Evolutionary conservation across 2,329 filamentous ascomycete genomes (phyloP).

Genomic region (Penicillium hesseltinei): DNA sequence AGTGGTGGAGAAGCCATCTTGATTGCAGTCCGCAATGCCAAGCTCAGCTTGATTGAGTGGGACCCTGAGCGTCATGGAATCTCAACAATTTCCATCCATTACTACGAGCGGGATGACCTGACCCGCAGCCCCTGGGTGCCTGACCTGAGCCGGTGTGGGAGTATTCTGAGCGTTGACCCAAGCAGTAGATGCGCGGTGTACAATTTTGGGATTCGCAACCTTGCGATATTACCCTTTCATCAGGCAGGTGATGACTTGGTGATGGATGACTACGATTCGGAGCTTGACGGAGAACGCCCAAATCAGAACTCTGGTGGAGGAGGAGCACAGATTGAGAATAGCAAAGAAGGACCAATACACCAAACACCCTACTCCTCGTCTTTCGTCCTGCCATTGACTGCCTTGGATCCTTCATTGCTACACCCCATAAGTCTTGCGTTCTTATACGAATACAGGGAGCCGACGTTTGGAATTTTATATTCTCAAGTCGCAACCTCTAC

Average conservation of each 20-base stretch:
- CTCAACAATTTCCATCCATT: slow-evolving; percentile 91
- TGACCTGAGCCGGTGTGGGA: slow-evolving; percentile 71
- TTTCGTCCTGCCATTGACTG: slow-evolving; percentile 86
- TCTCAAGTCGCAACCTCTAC: slow-evolving; percentile 71
- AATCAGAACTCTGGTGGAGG: slow-evolving; percentile 36
- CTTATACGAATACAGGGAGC: slow-evolving; percentile 93
- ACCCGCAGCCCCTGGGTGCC: slow-evolving; percentile 79
- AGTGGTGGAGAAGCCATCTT: slow-evolving; percentile 82
- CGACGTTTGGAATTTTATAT: slow-evolving; percentile 92
- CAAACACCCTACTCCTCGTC: slow-evolving; percentile 79
- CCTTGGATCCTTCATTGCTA: slow-evolving; percentile 81
- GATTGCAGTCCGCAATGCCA: slow-evolving; percentile 83
- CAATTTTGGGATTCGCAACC: slow-evolving; percentile 82
- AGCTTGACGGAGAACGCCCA: slow-evolving; percentile 67
- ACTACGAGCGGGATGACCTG: slow-evolving; percentile 93
- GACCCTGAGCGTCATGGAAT: slow-evolving; percentile 76
- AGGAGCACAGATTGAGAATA: slow-evolving; percentile 27
- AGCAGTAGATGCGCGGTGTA: slow-evolving; percentile 90
- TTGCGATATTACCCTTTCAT: slow-evolving; percentile 91
- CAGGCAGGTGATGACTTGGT: slow-evolving; percentile 83
- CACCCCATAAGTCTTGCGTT: slow-evolving; percentile 91
- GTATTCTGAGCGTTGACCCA: slow-evolving; percentile 82
- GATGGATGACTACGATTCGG: slow-evolving; percentile 87
- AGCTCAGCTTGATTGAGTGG: slow-evolving; percentile 92
- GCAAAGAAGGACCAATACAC: slow-evolving; percentile 35